phyloP scores from a whole-genome alignment of 73 alveolate species.

The Paramecium sonneborni region DNA sequence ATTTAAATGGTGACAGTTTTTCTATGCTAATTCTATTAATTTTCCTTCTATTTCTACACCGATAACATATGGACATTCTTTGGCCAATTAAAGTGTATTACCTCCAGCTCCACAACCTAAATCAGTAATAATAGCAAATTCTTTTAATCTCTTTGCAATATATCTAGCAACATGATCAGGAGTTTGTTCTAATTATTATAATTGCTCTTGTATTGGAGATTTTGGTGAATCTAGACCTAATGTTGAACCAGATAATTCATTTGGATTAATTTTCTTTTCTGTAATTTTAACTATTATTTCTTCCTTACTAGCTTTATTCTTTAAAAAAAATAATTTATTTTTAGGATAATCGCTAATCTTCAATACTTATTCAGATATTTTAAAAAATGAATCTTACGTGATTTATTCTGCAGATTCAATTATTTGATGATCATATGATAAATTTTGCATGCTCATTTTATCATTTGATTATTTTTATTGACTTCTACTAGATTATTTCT shows the following conservation, averaged over 20 bases:
- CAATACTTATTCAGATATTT: neutral
- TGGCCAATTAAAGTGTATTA: conserved; percentile 34
- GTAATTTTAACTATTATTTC: neutral
- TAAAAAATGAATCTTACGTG: neutral
- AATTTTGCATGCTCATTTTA: neutral
- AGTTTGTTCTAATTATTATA: neutral
- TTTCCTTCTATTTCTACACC: neutral
- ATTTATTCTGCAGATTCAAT: neutral
- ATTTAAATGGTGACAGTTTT: neutral
- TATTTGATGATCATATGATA: neutral
- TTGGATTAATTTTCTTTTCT: neutral
- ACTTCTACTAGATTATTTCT: neutral
- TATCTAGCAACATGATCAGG: conserved; percentile 26
- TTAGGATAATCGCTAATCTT: neutral
- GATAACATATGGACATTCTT: conserved; percentile 22
- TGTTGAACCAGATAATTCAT: neutral
- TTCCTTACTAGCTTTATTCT: neutral
- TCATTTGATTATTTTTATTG: neutral
- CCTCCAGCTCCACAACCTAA: conserved; percentile 53
- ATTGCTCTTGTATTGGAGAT: neutral
- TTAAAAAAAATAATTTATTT: conserved; percentile 3
- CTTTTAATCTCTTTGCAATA: conserved; percentile 17
- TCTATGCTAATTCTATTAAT: neutral
- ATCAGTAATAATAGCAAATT: neutral
- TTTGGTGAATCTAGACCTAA: neutral